Percentiles rank a stretch among this genome's conserved stretches.
phyloP scores from a whole-genome alignment of 306 rosid genomes.

The Hippophae gyantsensis region DNA sequence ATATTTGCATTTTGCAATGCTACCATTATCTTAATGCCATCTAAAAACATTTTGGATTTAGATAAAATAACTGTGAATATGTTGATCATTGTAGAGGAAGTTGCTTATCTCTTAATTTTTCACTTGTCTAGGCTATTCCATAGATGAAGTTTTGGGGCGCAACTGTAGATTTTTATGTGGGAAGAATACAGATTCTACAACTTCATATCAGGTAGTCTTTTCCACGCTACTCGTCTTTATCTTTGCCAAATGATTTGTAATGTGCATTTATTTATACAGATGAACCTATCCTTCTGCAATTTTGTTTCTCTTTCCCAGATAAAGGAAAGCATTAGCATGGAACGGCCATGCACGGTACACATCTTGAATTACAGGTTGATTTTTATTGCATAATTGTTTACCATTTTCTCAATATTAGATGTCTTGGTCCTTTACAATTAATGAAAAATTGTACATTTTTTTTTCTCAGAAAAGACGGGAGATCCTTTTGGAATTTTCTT shows the following conservation, averaged over 20 bases:
- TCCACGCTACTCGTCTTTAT: slow-evolving; percentile 2
- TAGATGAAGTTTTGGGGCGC: slow-evolving; percentile 71
- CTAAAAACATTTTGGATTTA: slow-evolving; percentile 14
- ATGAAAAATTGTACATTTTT: slow-evolving; percentile 21
- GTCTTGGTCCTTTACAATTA: slow-evolving; percentile 17
- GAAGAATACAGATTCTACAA: slow-evolving; percentile 46
- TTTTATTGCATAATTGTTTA: slow-evolving; percentile 32
- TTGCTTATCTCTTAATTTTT: slow-evolving; percentile 13
- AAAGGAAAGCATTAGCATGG: slow-evolving; percentile 54
- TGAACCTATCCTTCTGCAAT: slow-evolving; percentile 2
- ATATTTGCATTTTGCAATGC: background rate
- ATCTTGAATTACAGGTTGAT: slow-evolving; percentile 95
- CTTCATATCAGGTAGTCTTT: slow-evolving; percentile 43
- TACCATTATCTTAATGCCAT: slow-evolving; percentile 1
- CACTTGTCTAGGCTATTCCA: slow-evolving; percentile 51
- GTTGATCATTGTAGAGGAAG: background rate
- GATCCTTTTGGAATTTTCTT: slow-evolving; percentile 90
- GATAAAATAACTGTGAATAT: slow-evolving; percentile 2
- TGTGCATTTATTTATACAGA: slow-evolving; percentile 9
- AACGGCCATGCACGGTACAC: slow-evolving; percentile 81
- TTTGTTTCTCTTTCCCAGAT: slow-evolving; percentile 44
- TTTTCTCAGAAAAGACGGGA: slow-evolving; percentile 64
- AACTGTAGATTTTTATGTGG: slow-evolving; percentile 89
- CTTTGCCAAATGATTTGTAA: slow-evolving; percentile 7
- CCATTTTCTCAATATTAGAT: slow-evolving; percentile 14